phyloP scores from a whole-genome alignment of 192 early-diverging fungal species.

The Coemansia sp. region DNA sequence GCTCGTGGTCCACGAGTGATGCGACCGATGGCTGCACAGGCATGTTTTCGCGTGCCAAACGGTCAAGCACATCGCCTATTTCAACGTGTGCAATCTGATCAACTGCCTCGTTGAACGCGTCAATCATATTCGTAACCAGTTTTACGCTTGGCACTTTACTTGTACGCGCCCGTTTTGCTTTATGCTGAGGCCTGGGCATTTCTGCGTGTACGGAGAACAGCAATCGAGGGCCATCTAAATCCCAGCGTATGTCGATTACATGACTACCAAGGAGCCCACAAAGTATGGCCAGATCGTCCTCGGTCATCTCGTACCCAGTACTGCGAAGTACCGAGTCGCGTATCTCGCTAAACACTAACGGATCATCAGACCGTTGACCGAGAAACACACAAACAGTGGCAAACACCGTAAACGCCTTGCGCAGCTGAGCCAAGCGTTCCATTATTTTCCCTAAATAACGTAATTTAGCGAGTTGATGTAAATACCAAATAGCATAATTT shows the following conservation, averaged over 20 bases:
- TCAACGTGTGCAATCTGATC: neutral
- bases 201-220: neutral
- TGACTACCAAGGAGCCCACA: slow-evolving; percentile 15
- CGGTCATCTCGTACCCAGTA: slow-evolving; percentile 1
- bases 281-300: slow-evolving; percentile 20
- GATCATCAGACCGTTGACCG: slow-evolving; percentile 3
- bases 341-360: slow-evolving; percentile 5
- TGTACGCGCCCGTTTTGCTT: neutral
- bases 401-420: slow-evolving; percentile 13
- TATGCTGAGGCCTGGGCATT: neutral
- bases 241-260: slow-evolving; percentile 18
- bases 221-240: neutral
- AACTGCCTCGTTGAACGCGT: neutral
- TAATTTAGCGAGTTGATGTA: no score
- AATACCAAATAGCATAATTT: no score
- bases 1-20: neutral
- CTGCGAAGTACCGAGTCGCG: slow-evolving; percentile 1
- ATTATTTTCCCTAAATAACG: no score
- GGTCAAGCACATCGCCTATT: neutral
- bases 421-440: neutral
- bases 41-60: slow-evolving; percentile 2
- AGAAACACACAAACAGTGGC: slow-evolving; percentile 30
- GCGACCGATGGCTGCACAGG: neutral
- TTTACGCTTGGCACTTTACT: neutral
- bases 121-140: slow-evolving; percentile 10